Base-by-base conservation (phyloP, 768 basidiomycete species). In the Termitomyces sp. region DNA sequence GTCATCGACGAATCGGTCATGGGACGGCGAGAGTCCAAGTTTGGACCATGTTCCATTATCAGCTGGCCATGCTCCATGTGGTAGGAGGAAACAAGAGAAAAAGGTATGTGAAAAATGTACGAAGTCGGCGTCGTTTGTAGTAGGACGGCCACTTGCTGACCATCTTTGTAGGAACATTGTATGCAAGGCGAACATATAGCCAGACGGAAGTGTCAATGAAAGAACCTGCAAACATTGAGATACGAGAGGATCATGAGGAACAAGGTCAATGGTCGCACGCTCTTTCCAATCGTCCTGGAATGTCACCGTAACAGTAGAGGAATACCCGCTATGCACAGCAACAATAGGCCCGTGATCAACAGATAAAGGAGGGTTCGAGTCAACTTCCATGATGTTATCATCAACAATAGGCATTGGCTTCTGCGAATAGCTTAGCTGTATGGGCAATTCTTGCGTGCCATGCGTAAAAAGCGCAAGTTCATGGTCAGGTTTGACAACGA, bases 391-490 rank as follows among this genome's bases (percentile, higher is more conserved):
- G 22, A 59, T 57, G 13, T 29, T 57, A 56, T 64, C 35, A 55
- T 65, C 42, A 11, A 38, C 33, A 11, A 25, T 18, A 33, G 41
- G 16, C 12, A 40, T 7, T 13, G 56, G 61, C 25, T 52, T 60
- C 25, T 63, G 60, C 25, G 53, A 60, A 29, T 62, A 60, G 23
- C 55, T 50, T 22, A 80, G 33, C 36, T 66, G 60, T 18, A 81
- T 64, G 22, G 76, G 73, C 10, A 83, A 53, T 59, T 77, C 74
- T 40, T 66, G 63, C 18, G 66, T 60, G 1, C 86, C 88, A 58
- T 89, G 86, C 0, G 86, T 89, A 36, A 88, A 68, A 3, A 94
- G 63, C 0, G 72, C 67, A 10, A 92, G 67, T 9, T 67, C 66
- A 29, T 83, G 77, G 44, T 81, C 74, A 3, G 83, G 77, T 45